Base-by-base conservation (phyloP, 352 stramenopile genomes). In the Peronospora farinosa region DNA sequence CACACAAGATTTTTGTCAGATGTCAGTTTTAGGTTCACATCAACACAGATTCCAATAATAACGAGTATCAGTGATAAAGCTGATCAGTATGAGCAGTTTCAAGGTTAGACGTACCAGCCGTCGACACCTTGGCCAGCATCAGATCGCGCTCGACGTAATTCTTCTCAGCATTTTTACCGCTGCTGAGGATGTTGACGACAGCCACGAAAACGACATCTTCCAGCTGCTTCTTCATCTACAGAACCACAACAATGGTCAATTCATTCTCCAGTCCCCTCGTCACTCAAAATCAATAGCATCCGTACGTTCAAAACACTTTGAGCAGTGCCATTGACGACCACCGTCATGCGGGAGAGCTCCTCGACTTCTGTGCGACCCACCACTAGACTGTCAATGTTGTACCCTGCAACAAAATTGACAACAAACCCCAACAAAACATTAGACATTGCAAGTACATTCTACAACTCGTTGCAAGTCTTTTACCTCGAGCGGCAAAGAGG, bases 371-470 rank as follows among this genome's bases (percentile, higher is more conserved):
- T 92, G 54, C 78, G 82, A 7, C 82, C 82, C 11, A 90, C 82
- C n/a, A 92, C 79, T 6, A 92, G 59, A 64, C 77, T 89, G 59
- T 92, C 82, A 65, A 92, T 92, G 57, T 92, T 92, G 73, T 92
- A 92, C 17, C 81, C 74, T 83, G 17, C 46, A 64, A 3, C 33
- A 21, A 50, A 55, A 42, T 27, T 30, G 11, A 17, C 58, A 47
- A 6, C 48, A 45, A 8, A 46, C 37, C 5, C 11, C 35, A 51
- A 45, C 16, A 67, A 21, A 36, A 53, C 12, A 46, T 19, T 0
- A 23, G 31, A 15, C 1, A 3, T 1, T 6, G 7, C 7, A 35
- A n/a, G 9, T n/a, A 12, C 8, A n/a, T 9, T n/a, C 1, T 35
- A 35, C 3, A 35, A 35, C 1, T 35, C 11, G 1, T n/a, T 35